Evolutionary conservation across 148 eudicot species (phyloP), one percentile per base, ranked within the genome.

Genomic region (Fagopyrum esculentum): DNA sequence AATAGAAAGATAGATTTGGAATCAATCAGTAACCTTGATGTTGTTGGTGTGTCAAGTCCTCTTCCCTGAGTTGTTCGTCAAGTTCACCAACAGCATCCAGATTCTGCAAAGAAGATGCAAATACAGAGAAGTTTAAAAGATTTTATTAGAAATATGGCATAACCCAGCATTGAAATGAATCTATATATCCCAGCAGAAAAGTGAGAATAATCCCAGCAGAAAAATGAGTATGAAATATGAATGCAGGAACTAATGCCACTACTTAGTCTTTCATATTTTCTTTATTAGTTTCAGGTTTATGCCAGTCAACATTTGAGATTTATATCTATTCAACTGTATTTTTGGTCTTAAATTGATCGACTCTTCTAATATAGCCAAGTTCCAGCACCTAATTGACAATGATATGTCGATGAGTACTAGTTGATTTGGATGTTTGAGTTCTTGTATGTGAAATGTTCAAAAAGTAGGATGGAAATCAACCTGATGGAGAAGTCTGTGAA

Each of bases 61-160:
- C 83, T 74, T 81, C 93, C 73, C 64, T 76, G 75, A 73, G 59
- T 74, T 80, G 79, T 77, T 83, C 84, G 75, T 71, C 81, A 43
- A 86, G 85, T 69, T 84, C 98, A 73, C 88, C 94, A 73, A 92
- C 76, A 19, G 80, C 85, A 77, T 95, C 98, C 69, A 96, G 84
- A 56, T 89, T 84, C 99, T 96, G 86, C 70, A 81, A 35, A 22
- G 56, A 45, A 81, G 71, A 75, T 48, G 75, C 51, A 66, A 17
- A 66, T 66, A n/a, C 63, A 57, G 22, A 57, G 63, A 26, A 57
- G n/a, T 9, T 57, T 9, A 57, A 8, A 17, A 57, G 63, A 10
- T 2, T 57, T 4, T 19, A 26, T 57, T 57, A 17, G 6, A 19
- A 57, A 35, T 35, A 35, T 35, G 40, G 40, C 40, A 35, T 35